phyloP scores from a whole-genome alignment of 805 yeast genomes.

The Yarrowia sp. region DNA sequence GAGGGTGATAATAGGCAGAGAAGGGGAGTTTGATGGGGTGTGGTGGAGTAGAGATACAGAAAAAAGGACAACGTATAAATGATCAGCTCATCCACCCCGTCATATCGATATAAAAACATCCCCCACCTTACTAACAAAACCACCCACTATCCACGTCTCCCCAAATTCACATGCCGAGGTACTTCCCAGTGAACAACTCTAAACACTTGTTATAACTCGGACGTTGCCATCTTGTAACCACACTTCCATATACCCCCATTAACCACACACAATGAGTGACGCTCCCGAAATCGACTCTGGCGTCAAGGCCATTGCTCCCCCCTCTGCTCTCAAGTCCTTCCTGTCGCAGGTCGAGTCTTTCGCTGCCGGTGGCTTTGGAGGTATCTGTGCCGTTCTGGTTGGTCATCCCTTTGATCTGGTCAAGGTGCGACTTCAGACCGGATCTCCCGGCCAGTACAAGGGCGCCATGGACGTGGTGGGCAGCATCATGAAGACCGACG shows the following conservation, averaged over 20 bases:
- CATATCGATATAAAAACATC: background rate
- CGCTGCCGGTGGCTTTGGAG: conserved; percentile 95
- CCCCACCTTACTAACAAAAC: background rate
- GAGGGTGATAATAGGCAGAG: background rate
- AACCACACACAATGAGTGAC: conserved; percentile 29
- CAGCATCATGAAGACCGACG: conserved; percentile 73
- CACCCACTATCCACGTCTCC: background rate
- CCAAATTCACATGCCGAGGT: conserved; percentile 37
- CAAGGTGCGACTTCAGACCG: conserved; percentile 88
- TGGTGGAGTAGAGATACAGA: too few relatives aligned
- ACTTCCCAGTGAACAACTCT: conserved; percentile 17
- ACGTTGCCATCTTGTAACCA: conserved; percentile 6
- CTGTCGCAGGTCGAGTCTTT: conserved; percentile 77
- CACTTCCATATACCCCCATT: background rate
- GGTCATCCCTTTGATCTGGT: conserved; percentile 97
- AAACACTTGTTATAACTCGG: conserved; percentile 9
- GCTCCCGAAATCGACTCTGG: conserved; percentile 38
- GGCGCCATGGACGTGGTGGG: conserved; percentile 72
- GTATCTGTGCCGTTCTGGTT: conserved; percentile 90
- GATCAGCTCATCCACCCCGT: background rate
- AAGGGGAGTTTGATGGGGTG: too few relatives aligned
- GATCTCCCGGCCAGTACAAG: conserved; percentile 62
- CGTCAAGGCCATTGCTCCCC: conserved; percentile 36
- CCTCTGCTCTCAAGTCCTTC: conserved; percentile 37
- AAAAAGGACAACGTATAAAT: too few relatives aligned